Evolutionary conservation across 2,329 filamentous ascomycete genomes (phyloP).

Genomic region (Beauveria brongniartii): DNA sequence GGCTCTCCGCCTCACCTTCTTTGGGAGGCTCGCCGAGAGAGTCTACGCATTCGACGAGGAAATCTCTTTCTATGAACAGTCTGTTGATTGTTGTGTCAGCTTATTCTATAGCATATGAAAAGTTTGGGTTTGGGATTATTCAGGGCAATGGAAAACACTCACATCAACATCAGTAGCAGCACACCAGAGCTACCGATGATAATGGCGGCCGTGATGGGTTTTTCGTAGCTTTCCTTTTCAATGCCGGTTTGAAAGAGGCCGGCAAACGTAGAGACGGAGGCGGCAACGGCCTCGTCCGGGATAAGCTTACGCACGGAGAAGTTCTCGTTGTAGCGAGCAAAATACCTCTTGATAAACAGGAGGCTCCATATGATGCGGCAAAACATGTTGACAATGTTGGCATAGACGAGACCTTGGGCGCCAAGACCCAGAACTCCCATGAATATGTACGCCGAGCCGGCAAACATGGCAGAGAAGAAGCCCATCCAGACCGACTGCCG

Average conservation of each 20-base stretch:
- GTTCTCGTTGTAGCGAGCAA: constrained; percentile 36
- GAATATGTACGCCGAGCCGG: constrained; percentile 63
- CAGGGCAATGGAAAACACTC: constrained; percentile 31
- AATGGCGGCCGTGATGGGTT: constrained; percentile 29
- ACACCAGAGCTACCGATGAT: constrained; percentile 42
- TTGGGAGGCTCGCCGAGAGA: constrained; percentile 28
- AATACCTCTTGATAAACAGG: constrained; percentile 61
- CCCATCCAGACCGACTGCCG: constrained; percentile 78
- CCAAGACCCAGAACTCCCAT: constrained; percentile 62
- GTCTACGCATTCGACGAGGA: constrained; percentile 43
- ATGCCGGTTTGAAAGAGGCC: constrained; percentile 21
- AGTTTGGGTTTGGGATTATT: constrained; percentile 2
- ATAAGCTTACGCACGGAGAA: constrained; percentile 22
- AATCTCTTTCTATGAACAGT: constrained; percentile 44
- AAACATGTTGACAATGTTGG: constrained; percentile 85
- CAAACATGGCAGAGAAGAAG: constrained; percentile 70
- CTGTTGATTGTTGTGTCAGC: constrained; percentile 26
- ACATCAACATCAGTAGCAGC: constrained; percentile 51
- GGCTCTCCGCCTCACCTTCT: constrained; percentile 18
- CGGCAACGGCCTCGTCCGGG: constrained; percentile 20
- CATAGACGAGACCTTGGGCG: constrained; percentile 72
- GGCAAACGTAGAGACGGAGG: constrained; percentile 21
- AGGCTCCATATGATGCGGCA: constrained; percentile 77
- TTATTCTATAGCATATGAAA: not conserved
- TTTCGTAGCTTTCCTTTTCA: constrained; percentile 17